Evolutionary conservation across 2,329 filamentous ascomycete genomes (phyloP), one percentile per base, ranked within the genome.

Genomic region (Tolypocladium cylindrosporum): DNA sequence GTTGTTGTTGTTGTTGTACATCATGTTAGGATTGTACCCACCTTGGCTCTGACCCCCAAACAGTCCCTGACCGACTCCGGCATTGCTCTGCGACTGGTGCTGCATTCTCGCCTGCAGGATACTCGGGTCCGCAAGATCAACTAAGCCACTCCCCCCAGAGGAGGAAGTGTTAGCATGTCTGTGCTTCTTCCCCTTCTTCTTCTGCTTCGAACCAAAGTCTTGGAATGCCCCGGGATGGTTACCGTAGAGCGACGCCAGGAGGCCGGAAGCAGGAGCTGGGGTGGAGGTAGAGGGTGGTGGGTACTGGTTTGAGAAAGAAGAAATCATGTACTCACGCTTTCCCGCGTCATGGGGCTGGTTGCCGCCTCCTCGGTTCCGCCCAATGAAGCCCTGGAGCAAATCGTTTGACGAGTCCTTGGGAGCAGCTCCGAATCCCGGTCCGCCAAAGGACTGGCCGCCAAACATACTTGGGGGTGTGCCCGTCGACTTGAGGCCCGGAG

Each of bases 81-180:
- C 85, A 82, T 86, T 89, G 78, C 86, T 88, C 79, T 89, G 87
- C 69, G 86, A 82, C 79, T 88, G 85, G 80, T 94, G 90, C 78
- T 95, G 92, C 83, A 96, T 89, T 84, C 92, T 90, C 77, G 91
- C 91, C 82, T 96, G 92, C 83, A 97, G 87, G 84, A 97, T 97
- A 84, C 91, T 96, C 84, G 93, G 93, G 91, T 97, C 92, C 83
- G 90, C 91, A 92, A 96, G 91, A 95, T 97, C 92, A 82, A 95
- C 92, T 93, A 97, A 86, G 82, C 90, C 92, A 90, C 91, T 90
- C 86, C 91, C 92, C 82, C 89, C 89, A 86, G 91, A 96, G 87
- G 93, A 97, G 90, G 92, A 96, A 93, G 93, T 97, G 91, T 97
- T 96, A 94, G 91, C 93, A 88, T 97, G 92, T 87, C 92, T 95